Percentiles rank a stretch among this genome's conserved stretches.
Conservation (phyloP, 139 green algal species). For the Chlamydomonas eustigma region DNA sequence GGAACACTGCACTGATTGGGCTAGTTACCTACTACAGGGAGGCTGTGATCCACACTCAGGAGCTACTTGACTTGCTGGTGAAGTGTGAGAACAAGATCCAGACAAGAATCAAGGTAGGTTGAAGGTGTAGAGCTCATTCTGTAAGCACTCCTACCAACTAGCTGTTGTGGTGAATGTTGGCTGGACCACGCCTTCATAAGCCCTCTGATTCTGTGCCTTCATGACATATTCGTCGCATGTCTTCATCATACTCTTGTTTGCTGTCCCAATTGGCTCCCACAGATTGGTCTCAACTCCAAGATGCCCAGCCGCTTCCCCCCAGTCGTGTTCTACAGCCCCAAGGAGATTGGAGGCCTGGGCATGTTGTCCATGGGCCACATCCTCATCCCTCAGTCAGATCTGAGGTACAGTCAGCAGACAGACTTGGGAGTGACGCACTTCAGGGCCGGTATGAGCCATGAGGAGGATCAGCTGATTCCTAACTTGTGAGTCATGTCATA, state of each 20-base stretch:
- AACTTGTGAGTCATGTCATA: slow-evolving; percentile 93
- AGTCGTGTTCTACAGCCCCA: slow-evolving; percentile 97
- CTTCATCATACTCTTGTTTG: slow-evolving; percentile 51
- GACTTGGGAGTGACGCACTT: slow-evolving; percentile 99
- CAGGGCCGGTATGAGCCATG: slow-evolving; percentile 94
- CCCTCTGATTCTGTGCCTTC: neutral
- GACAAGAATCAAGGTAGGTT: slow-evolving; percentile 65
- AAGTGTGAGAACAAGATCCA: slow-evolving; percentile 99
- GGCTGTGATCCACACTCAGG: slow-evolving; percentile 88
- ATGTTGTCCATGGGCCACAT: slow-evolving; percentile 99
- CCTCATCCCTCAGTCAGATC: slow-evolving; percentile 91
- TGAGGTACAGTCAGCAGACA: slow-evolving; percentile 93
- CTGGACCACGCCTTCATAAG: too few species aligned
- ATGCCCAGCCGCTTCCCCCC: slow-evolving; percentile 96
- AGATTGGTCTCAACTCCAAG: slow-evolving; percentile 52
- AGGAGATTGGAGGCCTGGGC: slow-evolving; percentile 98
- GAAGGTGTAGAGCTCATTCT: too few species aligned
- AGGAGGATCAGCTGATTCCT: slow-evolving; percentile 98
- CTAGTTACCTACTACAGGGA: slow-evolving; percentile 96
- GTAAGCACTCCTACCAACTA: too few species aligned
- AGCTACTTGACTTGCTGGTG: slow-evolving; percentile 98
- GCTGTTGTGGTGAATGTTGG: too few species aligned
- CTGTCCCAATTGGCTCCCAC: neutral
- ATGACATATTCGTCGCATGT: neutral
- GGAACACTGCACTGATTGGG: slow-evolving; percentile 97